Base-by-base conservation (phyloP, 2,329 filamentous ascomycete species). In the Didymella pinodella region DNA sequence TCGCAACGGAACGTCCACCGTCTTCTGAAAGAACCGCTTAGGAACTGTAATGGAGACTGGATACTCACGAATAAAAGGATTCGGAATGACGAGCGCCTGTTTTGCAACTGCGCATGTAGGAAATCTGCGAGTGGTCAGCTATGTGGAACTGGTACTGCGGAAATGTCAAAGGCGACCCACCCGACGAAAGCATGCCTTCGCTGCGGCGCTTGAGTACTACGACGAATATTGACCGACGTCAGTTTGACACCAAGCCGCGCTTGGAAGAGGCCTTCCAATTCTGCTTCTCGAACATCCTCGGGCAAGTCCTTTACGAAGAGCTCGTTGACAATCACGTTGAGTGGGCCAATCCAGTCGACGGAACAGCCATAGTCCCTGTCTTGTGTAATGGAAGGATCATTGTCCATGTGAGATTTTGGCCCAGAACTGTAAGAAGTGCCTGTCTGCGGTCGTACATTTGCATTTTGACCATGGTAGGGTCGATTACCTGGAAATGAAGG, bases 291-390 rank as follows among this genome's bases (percentile, higher is more conserved):
- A 20, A 64, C 43, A 41, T 67, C 54, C 7, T 54, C 48, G 7
- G 69, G 69, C 8, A 77, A 29, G 18, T 69, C 65, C 22, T 58
- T 60, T 12, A 76, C 61, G 48, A 65, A 72, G 7, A 77, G 65
- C 29, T 69, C 64, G 5, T 47, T 68, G 16, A 76, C 73, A 10
- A 48, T 63, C 14, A 63, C 38, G 43, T 74, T 75, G 6, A 65
- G 57, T 6, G 70, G 69, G 2, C 72, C 74, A 38, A 77, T 77
- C 66, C 68, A 75, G 6, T 59, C 51, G 18, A 68, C 48, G 43
- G 61, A 45, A 28, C 74, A 76, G 6, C 73, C 73, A 48, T 43
- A 49, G 8, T 62, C 45, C 10, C 31, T 31, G 36, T 76, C 68
- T 8, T 64, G 50, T 31, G 57, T 66, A 10, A 71, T 65, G 1